Base-by-base conservation (phyloP, 2,329 filamentous ascomycete genomes). In the Trichophyton simii region DNA sequence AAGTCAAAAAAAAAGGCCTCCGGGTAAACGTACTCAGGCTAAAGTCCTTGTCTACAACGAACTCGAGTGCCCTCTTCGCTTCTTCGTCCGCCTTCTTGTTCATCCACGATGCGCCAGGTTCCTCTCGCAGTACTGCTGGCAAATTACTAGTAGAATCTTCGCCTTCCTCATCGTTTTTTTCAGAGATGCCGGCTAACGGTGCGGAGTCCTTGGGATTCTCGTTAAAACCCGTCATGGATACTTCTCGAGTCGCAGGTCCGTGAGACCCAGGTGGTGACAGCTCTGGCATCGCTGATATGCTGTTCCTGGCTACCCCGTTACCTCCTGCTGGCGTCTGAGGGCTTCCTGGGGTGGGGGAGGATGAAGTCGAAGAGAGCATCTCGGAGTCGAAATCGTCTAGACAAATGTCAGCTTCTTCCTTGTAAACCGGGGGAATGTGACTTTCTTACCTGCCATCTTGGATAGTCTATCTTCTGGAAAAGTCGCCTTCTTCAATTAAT, bases 61-160 rank as follows among this genome's bases (percentile, higher is more conserved):
- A 68, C 31, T 79, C 77, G 74, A 76, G 75, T 18, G 78, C 79
- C 28, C 79, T 73, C 50, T 77, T 72, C 65, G 76, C 79, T 60
- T 85, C 83, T 63, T 84, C 82, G 63, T 78, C 70, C 3, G 80
- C 79, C 67, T 82, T 83, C 70, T 80, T 82, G 64, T 76, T 82
- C 65, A 76, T 76, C 81, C 81, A 85, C 7, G 73, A 72, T 54
- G 77, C 78, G 2, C 81, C 78, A 6, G 80, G 79, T 63, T 74
- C 72, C 66, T 65, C 67, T 69, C 31, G 59, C 66, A 69, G 13
- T 13, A 64, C 64, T 58, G 7, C 8, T 15, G 57, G 31, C 31
- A 36, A 4, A 28, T 34, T n/a, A 18, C 28, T 55, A 3, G 50
- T 28, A 8, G 50, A 44, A 15, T 62, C 62, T 50, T 61, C 18